Conservation (phyloP, 176 grass and related monocot genomes). For the Tillandsia leiboldiana region DNA sequence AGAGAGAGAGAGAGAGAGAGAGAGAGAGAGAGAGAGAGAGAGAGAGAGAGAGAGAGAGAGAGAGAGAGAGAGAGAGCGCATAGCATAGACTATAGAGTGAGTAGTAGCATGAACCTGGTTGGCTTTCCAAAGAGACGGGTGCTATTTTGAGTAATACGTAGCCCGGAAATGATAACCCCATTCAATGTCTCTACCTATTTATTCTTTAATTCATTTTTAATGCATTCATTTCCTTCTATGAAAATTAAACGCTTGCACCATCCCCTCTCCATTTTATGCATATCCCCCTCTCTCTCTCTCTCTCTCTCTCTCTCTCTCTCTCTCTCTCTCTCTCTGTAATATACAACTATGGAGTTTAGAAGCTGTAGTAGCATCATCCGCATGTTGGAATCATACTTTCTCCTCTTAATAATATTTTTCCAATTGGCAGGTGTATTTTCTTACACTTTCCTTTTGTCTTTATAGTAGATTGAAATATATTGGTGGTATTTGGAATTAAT, state of each 20-base stretch:
- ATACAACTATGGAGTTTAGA: not conserved
- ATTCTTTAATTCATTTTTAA: constrained; percentile 40
- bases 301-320: not conserved
- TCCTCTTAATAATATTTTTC: constrained; percentile 1
- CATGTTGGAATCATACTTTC: not conserved
- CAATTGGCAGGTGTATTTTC: constrained; percentile 21
- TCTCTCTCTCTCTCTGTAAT: not conserved
- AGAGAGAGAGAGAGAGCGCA: not conserved
- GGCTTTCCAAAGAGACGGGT: constrained; percentile 23
- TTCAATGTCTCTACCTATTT: constrained; percentile 12
- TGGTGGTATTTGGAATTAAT: too few relatives aligned
- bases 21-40: not conserved
- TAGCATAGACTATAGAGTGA: not conserved
- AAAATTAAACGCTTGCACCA: not conserved
- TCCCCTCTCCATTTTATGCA: not conserved
- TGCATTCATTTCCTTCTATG: constrained; percentile 2
- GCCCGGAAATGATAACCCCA: constrained; percentile 1
- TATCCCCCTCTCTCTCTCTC: constrained; percentile 14
- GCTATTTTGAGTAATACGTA: constrained; percentile 3
- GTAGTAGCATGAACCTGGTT: constrained; percentile 10
- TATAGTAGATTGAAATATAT: not conserved
- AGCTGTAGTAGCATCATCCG: constrained; percentile 1
- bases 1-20: too few relatives aligned
- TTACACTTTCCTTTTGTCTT: not conserved
- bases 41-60: constrained; percentile 11